Base-by-base conservation (phyloP, 306 rosid genomes). In the Boehmeria nivea region DNA sequence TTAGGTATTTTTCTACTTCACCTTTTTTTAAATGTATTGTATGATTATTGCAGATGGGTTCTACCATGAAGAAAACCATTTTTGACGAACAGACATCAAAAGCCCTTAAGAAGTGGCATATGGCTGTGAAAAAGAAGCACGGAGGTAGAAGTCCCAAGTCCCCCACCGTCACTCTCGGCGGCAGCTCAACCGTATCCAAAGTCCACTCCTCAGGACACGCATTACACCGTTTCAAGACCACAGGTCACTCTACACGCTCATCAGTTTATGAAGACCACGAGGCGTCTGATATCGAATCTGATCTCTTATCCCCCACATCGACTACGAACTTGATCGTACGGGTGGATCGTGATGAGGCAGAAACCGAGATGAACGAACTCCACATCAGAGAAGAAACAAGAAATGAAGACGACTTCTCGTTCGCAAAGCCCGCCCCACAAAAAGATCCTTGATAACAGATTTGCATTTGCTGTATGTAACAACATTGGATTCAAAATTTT, bases 61-160 rank as follows among this genome's bases (percentile, higher is more conserved):
- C 98, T 13, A 28, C 70, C 43, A 80, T 87, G 94, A 90, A 90
- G 54, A 74, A 17, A 47, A 74, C 95, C 51, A 76, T 90, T 59
- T 90, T 90, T 49, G 95, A 90, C 23, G 95, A 84, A 57, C 94
- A 90, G 59, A 90, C 98, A 68, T 72, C 84, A 1, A 80, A 63
- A 71, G 98, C 98, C 8, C 65, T 90, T 3, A 82, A 72, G 78
- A 78, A 82, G 61, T 90, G 98, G 98, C 90, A 59, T 60, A 77
- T 52, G 65, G 71, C 64, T n/a, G 98, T 43, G 60, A 82, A 87
- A 67, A 87, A 82, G 82, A 87, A 78, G 75, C 67, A 57, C 0
- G 79, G 60, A 7, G 54, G 40, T 3, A 71, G 33, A 28, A 77
- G 84, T 3, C 59, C 67, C n/a, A 80, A 83, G 66, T 72, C 87